Conservation (phyloP, 805 yeast genomes). For the Candida ficus region DNA sequence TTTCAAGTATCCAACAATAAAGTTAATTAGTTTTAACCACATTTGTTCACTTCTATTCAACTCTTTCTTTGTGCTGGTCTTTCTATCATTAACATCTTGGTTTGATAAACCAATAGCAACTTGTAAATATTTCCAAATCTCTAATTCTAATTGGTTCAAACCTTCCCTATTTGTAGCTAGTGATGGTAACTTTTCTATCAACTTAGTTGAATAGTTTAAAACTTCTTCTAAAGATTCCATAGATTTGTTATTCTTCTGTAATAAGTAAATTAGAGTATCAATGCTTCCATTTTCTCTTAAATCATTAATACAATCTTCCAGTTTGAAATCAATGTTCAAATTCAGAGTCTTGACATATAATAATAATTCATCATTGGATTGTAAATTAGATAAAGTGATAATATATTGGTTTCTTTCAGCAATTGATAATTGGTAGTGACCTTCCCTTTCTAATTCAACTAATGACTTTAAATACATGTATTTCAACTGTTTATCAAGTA, state of each 20-base stretch:
- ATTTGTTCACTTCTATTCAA: slow-evolving; percentile 30
- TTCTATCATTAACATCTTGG: slow-evolving; percentile 10
- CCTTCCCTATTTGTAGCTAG: slow-evolving; percentile 12
- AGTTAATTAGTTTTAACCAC: slow-evolving; percentile 36
- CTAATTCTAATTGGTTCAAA: slow-evolving; percentile 19
- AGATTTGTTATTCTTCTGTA: slow-evolving; percentile 10
- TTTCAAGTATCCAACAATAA: slow-evolving; percentile 32
- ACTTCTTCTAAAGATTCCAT: slow-evolving; percentile 24
- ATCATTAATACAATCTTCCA: slow-evolving; percentile 20
- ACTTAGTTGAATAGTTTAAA: slow-evolving; percentile 8
- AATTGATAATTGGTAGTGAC: slow-evolving; percentile 11
- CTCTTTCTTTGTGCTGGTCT: background rate
- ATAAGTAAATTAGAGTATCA: slow-evolving; percentile 21
- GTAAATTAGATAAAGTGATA: slow-evolving; percentile 13
- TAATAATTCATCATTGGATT: slow-evolving; percentile 12
- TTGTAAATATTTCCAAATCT: slow-evolving; percentile 32
- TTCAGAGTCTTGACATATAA: slow-evolving; percentile 20
- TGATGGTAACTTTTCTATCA: slow-evolving; percentile 13
- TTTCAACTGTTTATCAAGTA: slow-evolving; percentile 20
- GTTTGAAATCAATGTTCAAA: slow-evolving; percentile 15
- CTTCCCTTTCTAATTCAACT: slow-evolving; percentile 18
- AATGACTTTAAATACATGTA: slow-evolving; percentile 21
- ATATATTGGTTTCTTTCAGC: slow-evolving; percentile 21
- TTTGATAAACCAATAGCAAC: slow-evolving; percentile 31
- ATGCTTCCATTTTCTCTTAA: slow-evolving; percentile 20